A percentile compares a stretch with the other conserved stretches of the same genome.
phyloP scores from a whole-genome alignment of 768 basidiomycete species.

The Boletus bicolor region DNA sequence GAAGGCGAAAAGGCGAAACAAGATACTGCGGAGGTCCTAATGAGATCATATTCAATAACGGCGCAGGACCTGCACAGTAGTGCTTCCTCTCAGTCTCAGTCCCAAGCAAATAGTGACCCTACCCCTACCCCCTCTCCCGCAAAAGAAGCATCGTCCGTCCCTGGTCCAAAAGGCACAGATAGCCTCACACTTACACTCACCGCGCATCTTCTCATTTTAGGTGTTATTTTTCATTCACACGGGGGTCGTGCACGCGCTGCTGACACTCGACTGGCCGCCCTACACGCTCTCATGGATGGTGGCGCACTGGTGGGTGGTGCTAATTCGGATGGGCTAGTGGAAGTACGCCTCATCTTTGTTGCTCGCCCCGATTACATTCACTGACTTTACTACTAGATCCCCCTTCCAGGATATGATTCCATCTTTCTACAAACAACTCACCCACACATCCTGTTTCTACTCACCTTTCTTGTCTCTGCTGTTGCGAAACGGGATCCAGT shows the following conservation, averaged over 20 bases:
- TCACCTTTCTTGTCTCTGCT: constrained; percentile 66
- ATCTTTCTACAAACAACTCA: constrained; percentile 62
- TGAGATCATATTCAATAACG: constrained; percentile 31
- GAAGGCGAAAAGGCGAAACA: constrained; percentile 10
- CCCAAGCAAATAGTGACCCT: constrained; percentile 10
- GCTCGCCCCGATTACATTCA: neutral
- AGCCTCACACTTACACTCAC: constrained; percentile 39
- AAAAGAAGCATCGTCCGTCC: neutral
- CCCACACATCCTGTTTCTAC: constrained; percentile 58
- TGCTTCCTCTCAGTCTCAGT: constrained; percentile 22
- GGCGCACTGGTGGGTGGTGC: constrained; percentile 40
- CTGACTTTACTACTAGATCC: constrained; percentile 21
- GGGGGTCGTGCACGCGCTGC: constrained; percentile 47
- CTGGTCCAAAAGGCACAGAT: constrained; percentile 26
- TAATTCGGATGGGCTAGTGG: constrained; percentile 37
- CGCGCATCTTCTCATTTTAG: constrained; percentile 61
- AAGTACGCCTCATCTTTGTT: constrained; percentile 33
- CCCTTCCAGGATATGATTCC: constrained; percentile 37
- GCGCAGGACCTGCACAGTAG: constrained; percentile 26
- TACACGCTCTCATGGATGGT: constrained; percentile 69
- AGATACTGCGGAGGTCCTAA: constrained; percentile 11
- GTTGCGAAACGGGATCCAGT: constrained; percentile 69
- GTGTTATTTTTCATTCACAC: constrained; percentile 61
- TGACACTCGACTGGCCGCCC: constrained; percentile 47
- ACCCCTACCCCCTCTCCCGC: neutral